Base-by-base conservation (phyloP, 176 grass and related monocot genomes). In the Pharus latifolius region DNA sequence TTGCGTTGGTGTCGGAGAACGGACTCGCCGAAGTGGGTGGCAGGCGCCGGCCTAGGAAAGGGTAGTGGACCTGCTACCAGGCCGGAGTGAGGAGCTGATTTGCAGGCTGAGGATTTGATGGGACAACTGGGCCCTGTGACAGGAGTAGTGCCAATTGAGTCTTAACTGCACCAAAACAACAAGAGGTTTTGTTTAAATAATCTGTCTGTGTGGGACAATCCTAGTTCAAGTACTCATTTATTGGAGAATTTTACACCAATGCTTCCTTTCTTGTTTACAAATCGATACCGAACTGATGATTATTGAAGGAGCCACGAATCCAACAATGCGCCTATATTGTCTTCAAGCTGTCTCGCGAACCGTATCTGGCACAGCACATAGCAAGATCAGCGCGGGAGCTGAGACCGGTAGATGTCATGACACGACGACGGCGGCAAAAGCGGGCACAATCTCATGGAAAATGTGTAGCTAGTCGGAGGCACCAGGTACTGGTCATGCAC, bases 401-500 rank as follows among this genome's bases (percentile, higher is more conserved):
- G 70, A 56, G 90, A 98, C 24, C 33, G 27, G 77, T 80, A 86
- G 73, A 98, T 88, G 44, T 90, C 90, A 35, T 88, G 67, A 63
- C 82, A 88, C 33, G 78, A 90, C 6, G 85, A 87, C 6, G 86
- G 74, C 11, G 89, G 94, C 43, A 63, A 31, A 61, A 98, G 1
- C 0, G 86, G 78, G 42, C 80, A 78, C 30, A 98, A 54, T 66
- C 89, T 78, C 42, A 98, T 33, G 17, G 89, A 87, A 66, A 98
- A 98, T 0, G 70, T 34, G 81, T 83, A 93, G 6, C 81, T 79
- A 45, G 80, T 32, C 43, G 94, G 81, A 78, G 66, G 67, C 49
- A 93, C 73, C 45, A 90, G 70, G 77, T 85, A 98, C 57, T 93
- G 38, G 28, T 98, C 89, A 17, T 98, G 87, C 45, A 93, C 84